Conservation (phyloP, 208 protist genomes). For the Acanthamoeba lenticulata region DNA sequence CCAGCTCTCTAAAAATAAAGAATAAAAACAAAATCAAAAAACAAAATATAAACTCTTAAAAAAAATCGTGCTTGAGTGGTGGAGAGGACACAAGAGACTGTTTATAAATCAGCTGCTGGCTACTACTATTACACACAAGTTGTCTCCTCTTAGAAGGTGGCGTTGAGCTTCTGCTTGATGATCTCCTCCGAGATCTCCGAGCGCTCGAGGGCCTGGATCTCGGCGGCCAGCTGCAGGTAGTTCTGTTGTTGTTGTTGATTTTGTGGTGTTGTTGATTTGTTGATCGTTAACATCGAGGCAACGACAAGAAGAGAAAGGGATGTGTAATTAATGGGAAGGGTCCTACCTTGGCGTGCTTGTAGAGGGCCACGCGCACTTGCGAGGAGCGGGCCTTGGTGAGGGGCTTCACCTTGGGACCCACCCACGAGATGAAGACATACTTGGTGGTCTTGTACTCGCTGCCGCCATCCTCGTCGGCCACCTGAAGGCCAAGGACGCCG, state of each 20-base stretch:
- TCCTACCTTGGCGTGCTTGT: slow-evolving; percentile 64
- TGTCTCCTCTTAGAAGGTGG: slow-evolving; percentile 61
- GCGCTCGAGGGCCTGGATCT: not conserved
- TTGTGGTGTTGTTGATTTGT: not conserved
- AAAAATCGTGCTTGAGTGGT: too few species aligned
- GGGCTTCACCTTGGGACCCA: slow-evolving; percentile 57
- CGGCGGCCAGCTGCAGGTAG: slow-evolving; percentile 34
- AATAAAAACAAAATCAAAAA: too few species aligned
- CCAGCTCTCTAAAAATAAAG: too few species aligned
- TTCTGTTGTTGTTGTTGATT: not conserved
- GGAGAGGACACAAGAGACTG: too few species aligned
- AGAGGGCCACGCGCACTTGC: slow-evolving; percentile 61
- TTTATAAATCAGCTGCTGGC: too few species aligned
- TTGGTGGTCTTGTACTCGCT: slow-evolving; percentile 61
- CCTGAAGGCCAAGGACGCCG: not conserved
- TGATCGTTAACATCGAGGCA: not conserved
- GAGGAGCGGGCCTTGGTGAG: slow-evolving; percentile 58
- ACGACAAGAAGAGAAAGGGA: too few species aligned
- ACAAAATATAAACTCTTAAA: too few species aligned
- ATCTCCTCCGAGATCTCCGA: not conserved
- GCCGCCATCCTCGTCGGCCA: slow-evolving; percentile 7
- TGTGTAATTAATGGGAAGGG: too few species aligned
- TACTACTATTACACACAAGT: too few species aligned
- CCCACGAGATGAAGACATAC: slow-evolving; percentile 69
- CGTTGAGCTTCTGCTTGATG: slow-evolving; percentile 57